Conservation (phyloP, 139 green algal genomes). For the Marvania coccoides region DNA sequence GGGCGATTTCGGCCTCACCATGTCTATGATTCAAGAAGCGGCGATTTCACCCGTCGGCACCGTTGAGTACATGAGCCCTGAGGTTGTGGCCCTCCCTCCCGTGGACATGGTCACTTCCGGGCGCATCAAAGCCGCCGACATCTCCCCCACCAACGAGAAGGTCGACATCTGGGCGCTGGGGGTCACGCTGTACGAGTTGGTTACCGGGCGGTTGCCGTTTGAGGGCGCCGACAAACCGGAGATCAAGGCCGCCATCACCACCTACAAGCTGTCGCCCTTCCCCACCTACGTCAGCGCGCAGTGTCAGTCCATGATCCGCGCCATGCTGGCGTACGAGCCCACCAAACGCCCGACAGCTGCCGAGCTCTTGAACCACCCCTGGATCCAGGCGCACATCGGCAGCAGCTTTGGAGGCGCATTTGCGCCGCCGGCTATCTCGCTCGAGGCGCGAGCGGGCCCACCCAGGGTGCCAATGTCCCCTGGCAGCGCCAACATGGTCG, state of each 20-base stretch:
- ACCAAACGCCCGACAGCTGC: constrained; percentile 45
- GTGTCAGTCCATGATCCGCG: constrained; percentile 40
- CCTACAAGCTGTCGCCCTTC: constrained; percentile 33
- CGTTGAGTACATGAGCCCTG: constrained; percentile 73
- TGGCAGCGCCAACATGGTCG: too few relatives aligned
- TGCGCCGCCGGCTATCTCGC: background rate
- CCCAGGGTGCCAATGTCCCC: background rate
- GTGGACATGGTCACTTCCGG: constrained; percentile 49
- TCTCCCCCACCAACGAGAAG: constrained; percentile 48
- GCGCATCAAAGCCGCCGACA: constrained; percentile 26
- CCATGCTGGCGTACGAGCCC: constrained; percentile 54
- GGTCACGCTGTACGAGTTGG: constrained; percentile 65
- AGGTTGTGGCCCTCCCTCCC: constrained; percentile 49
- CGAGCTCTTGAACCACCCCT: constrained; percentile 22
- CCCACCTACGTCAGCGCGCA: constrained; percentile 24
- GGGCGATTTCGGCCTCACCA: constrained; percentile 61
- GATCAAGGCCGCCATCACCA: constrained; percentile 45
- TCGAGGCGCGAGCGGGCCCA: background rate
- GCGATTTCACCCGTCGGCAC: constrained; percentile 68
- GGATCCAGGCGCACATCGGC: background rate
- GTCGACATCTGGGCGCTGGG: constrained; percentile 72
- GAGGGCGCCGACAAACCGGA: constrained; percentile 48
- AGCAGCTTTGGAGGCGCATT: background rate
- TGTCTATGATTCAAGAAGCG: constrained; percentile 54
- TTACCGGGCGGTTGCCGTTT: constrained; percentile 60